Evolutionary conservation across 2,329 filamentous ascomycete species (phyloP), one percentile per base, ranked within the genome.

Genomic region (Penicillium janthinellum): DNA sequence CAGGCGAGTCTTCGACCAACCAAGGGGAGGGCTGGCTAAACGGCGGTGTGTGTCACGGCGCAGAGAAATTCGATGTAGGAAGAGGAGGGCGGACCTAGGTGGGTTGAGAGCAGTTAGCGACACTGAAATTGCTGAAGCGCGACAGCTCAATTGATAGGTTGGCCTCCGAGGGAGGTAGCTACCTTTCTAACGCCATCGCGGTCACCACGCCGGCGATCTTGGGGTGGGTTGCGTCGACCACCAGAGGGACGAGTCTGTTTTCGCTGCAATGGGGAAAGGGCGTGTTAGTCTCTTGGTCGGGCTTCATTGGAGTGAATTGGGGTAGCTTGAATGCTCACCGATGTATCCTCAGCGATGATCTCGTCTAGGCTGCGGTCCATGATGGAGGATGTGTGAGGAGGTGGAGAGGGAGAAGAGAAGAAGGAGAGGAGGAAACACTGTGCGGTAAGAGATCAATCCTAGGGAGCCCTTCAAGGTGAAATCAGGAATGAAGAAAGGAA

Each of bases 171-270:
- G 34, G 45, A 34, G 54, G 45, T 4, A 22, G 53, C 39, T 77
- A 94, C 92, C 92, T 96, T 96, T 92, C 89, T 93, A 76, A 94
- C 86, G 79, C 91, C 91, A 80, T 95, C 91, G 80, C 90, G 89
- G 78, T 91, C 91, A 78, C 94, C 90, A 79, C 90, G 89, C 72
- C 90, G 89, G 70, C 77, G 75, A 65, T 80, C 77, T 67, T 80
- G 78, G 4, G 51, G 51, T 4, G 51, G 51, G 65, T 76, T 68
- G 63, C 73, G 70, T 64, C 76, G 75, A 64, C 76, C 70, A 58
- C 75, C 61, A 39, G 67, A 64, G 11, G 64, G 37, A 34, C 67
- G 73, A 59, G 66, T 69, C 47, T 72, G 69, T 48, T 68, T 68
- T 47, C 65, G 67, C 65, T 70, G 35, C 14, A 44, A 42, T 41